Conservation (phyloP, 2,329 filamentous ascomycete species). For the Penicillium fuscoglaucum region DNA sequence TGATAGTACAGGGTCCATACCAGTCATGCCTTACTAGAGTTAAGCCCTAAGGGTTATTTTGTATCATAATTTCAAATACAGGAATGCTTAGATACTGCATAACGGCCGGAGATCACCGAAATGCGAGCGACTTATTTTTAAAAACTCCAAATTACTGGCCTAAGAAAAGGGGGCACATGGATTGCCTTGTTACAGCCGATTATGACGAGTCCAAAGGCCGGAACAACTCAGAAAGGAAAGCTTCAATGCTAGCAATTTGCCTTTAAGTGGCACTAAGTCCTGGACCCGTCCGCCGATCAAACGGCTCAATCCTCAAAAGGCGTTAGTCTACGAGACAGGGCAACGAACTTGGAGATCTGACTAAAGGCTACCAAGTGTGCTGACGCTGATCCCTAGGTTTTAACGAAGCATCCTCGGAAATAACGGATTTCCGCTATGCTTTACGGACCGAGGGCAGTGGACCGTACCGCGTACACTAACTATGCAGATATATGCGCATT, state of each 20-base stretch:
- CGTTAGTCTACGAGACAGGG: background rate
- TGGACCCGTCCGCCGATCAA: background rate
- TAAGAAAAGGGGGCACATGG: conserved; percentile 18
- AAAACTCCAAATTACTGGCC: conserved; percentile 8
- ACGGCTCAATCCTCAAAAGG: background rate
- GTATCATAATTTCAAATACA: conserved; percentile 11
- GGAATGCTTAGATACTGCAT: conserved; percentile 16
- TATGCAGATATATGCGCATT: conserved; percentile 10
- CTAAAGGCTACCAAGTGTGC: background rate
- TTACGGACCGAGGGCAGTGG: conserved; percentile 11
- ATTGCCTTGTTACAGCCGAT: background rate
- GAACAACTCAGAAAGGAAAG: background rate
- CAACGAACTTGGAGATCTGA: background rate
- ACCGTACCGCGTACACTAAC: conserved; percentile 11
- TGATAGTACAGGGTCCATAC: conserved; percentile 15
- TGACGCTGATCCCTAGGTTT: background rate
- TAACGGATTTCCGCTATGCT: background rate
- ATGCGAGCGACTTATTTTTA: conserved; percentile 15
- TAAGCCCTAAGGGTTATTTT: conserved; percentile 11
- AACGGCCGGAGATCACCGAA: conserved; percentile 8
- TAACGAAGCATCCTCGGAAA: background rate
- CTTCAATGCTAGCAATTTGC: conserved; percentile 5
- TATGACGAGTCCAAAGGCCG: conserved; percentile 19
- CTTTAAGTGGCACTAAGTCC: background rate
- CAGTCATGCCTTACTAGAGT: conserved; percentile 11